Conservation (phyloP, 164 flowering plant species). For the Santalum album region DNA sequence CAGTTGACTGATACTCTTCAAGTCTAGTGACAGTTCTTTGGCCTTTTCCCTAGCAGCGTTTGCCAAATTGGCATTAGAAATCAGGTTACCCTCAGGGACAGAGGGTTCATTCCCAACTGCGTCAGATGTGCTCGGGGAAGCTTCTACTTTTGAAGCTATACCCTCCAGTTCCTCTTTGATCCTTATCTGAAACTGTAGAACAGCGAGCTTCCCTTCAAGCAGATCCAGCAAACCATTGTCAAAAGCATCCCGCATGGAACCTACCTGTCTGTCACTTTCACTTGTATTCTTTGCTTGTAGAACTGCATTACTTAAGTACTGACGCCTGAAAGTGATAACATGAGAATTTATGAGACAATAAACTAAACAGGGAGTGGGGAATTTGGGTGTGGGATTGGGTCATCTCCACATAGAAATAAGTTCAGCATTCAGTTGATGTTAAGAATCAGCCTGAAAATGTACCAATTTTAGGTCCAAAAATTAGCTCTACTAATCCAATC, state of each 20-base stretch:
- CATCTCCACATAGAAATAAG: background rate
- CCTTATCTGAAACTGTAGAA: slow-evolving; percentile 82
- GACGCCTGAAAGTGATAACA: slow-evolving; percentile 50
- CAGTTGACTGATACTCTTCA: slow-evolving; percentile 85
- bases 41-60: slow-evolving; percentile 52
- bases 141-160: slow-evolving; percentile 47
- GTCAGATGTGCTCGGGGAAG: slow-evolving; percentile 29
- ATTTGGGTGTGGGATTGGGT: background rate
- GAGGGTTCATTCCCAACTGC: slow-evolving; percentile 32
- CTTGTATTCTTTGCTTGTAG: slow-evolving; percentile 89
- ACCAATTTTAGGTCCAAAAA: too few species aligned
- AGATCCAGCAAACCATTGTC: slow-evolving; percentile 81
- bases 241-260: slow-evolving; percentile 40
- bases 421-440: background rate
- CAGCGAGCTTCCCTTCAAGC: slow-evolving; percentile 95
- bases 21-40: slow-evolving; percentile 73
- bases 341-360: slow-evolving; percentile 3
- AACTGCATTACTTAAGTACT: slow-evolving; percentile 91
- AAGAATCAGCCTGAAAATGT: too few species aligned
- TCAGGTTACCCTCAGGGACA: slow-evolving; percentile 21
- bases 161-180: slow-evolving; percentile 78
- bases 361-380: background rate
- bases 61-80: slow-evolving; percentile 32
- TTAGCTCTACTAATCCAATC: background rate
- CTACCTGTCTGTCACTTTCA: slow-evolving; percentile 35